Base-by-base conservation (phyloP, 805 yeast genomes). In the Nakazawaea ambrosiae region DNA sequence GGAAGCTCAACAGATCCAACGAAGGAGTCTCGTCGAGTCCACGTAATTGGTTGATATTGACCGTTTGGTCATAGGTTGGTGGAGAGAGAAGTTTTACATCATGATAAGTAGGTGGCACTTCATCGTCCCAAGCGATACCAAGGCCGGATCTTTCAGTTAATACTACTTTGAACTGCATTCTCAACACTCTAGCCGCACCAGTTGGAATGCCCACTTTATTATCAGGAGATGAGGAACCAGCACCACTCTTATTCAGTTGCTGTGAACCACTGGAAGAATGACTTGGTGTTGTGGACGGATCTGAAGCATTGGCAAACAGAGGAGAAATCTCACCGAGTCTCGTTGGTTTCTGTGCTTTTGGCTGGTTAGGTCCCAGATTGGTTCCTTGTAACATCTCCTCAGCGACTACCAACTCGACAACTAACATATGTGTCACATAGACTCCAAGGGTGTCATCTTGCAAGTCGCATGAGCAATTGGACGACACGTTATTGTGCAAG, bases 101-200 rank as follows among this genome's bases (percentile, higher is more conserved):
- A 37, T 77, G 86, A 51, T 92, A 92, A 16, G 88, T 83, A 1
- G 99, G 99, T 2, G 99, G 99, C 14, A 94, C 97, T 58, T 92
- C 98, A 54, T 90, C 97, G 58, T 90, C 97, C 97, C 98, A 92
- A 0, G 97, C 83, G 22, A 92, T 86, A 4, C 98, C 98, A 29
- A 92, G 67, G 0, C 99, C 99, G 0, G 95, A 81, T 42, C 97
- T 68, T 54, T 89, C 97, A 2, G 95, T 83, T 17, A 92, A 60
- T 3, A 67, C 65, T n/a, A 90, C 50, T 46, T 82, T 81, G 61
- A 92, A 90, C 57, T 89, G 96, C 97, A 92, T 92, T 46, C 97
- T 65, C 43, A 92, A 65, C 2, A 92, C 95, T 34, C 98, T 66
- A 0, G 98, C 98, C 4, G 95, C 85, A 12, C 98, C 98, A 0